Conservation (phyloP, 768 basidiomycete species). For the Phaeolepiota aurea region DNA sequence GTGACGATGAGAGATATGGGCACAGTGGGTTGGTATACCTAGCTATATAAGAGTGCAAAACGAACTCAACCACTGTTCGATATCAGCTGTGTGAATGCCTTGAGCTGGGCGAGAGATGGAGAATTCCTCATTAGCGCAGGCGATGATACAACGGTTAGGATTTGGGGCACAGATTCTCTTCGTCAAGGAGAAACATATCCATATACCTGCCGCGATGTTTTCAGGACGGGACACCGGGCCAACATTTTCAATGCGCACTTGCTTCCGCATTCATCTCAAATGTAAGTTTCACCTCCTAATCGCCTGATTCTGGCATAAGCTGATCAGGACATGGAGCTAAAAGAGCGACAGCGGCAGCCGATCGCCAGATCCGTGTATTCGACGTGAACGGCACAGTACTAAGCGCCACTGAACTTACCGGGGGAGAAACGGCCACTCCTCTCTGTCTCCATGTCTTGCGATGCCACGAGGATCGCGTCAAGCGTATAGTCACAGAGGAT, state of each 20-base stretch:
- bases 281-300: conserved; percentile 41
- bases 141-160: conserved; percentile 69
- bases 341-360: conserved; percentile 70
- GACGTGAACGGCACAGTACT: conserved; percentile 44
- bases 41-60: no score
- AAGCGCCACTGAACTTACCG: conserved; percentile 27
- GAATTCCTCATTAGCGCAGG: conserved; percentile 61
- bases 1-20: conserved; percentile 41
- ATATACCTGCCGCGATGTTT: conserved; percentile 57
- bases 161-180: conserved; percentile 63
- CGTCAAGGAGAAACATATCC: conserved; percentile 44
- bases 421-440: conserved; percentile 34
- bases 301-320: conserved; percentile 8
- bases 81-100: conserved; percentile 67
- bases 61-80: no score
- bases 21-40: conserved; percentile 61
- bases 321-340: conserved; percentile 3
- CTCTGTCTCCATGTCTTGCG: conserved; percentile 47
- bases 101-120: conserved; percentile 66
- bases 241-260: conserved; percentile 86
- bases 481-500: conserved; percentile 73
- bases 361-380: conserved; percentile 70
- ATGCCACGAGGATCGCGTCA: conserved; percentile 69
- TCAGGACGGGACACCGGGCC: conserved; percentile 69
- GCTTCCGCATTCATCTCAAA: conserved; percentile 70